Evolutionary conservation across 331 rosid species (phyloP).

Genomic region (Phaseolus coccineus): DNA sequence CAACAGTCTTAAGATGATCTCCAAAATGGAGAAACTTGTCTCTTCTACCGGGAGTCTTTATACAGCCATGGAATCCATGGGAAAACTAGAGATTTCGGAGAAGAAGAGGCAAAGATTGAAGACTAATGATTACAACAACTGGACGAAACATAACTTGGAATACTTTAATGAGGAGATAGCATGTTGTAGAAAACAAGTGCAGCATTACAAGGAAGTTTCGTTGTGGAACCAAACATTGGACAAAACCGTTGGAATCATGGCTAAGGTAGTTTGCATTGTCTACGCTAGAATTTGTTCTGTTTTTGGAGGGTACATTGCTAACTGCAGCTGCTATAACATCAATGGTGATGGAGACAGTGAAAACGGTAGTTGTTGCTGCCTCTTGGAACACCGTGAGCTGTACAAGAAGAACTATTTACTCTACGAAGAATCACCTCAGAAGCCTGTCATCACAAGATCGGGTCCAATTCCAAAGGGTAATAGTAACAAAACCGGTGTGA

Average conservation of each 20-base stretch:
- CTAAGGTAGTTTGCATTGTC: conserved; percentile 54
- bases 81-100: conserved; percentile 49
- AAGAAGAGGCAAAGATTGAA: conserved; percentile 45
- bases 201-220: conserved; percentile 56
- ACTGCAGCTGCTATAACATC: not conserved
- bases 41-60: conserved; percentile 39
- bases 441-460: conserved; percentile 34
- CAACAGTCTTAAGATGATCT: conserved; percentile 13
- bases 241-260: conserved; percentile 62
- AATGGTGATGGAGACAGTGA: not conserved
- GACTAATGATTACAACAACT: not conserved
- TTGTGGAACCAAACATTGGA: conserved; percentile 65
- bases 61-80: conserved; percentile 50
- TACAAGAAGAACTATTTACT: not conserved
- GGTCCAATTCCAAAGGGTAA: conserved; percentile 45
- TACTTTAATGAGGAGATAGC: conserved; percentile 43
- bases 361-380: conserved; percentile 24
- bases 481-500: not conserved
- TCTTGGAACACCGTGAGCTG: conserved; percentile 46
- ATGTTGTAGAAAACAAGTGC: conserved; percentile 51
- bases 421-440: conserved; percentile 1
- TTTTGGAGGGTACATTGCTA: conserved; percentile 50
- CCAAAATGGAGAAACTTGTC: conserved; percentile 54
- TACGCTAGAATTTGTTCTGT: conserved; percentile 55
- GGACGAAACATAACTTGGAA: conserved; percentile 30